Evolutionary conservation across 441 rosid genomes (phyloP).

Genomic region (Lagerstroemia fauriei): DNA sequence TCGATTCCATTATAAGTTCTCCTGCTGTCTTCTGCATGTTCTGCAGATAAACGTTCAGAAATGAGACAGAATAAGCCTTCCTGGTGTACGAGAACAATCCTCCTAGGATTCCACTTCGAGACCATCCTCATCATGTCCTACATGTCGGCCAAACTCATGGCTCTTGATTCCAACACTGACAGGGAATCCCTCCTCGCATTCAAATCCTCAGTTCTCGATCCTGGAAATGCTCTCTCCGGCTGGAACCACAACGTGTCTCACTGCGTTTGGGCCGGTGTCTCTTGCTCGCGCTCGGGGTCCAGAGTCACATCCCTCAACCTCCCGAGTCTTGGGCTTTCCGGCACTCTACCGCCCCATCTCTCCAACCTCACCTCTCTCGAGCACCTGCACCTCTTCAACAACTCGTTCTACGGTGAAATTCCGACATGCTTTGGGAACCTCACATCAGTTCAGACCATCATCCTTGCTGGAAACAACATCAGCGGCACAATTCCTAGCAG

Average conservation of each 20-base stretch:
- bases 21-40: neutral
- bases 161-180: conserved; percentile 24
- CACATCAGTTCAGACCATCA: neutral
- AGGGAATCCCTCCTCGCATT: conserved; percentile 29
- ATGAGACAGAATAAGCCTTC: neutral
- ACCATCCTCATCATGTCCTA: neutral
- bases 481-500: conserved; percentile 15
- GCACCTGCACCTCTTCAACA: conserved; percentile 1
- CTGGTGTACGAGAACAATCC: neutral
- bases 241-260: conserved; percentile 33
- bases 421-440: conserved; percentile 15
- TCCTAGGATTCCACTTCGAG: conserved; percentile 5
- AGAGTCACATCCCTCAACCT: conserved; percentile 22
- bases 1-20: neutral
- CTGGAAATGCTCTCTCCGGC: conserved; percentile 27
- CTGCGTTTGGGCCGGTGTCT: conserved; percentile 33
- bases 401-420: conserved; percentile 28
- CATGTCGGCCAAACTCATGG: conserved; percentile 4
- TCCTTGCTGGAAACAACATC: conserved; percentile 11
- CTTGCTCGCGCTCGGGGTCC: conserved; percentile 12
- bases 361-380: conserved; percentile 26
- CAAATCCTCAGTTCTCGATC: conserved; percentile 21
- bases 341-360: conserved; percentile 23
- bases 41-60: neutral
- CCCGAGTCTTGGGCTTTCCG: conserved; percentile 13